Evolutionary conservation across 1,284 basidiomycete species (phyloP), one percentile per base, ranked within the genome.

Genomic region (Irpex lacteus): DNA sequence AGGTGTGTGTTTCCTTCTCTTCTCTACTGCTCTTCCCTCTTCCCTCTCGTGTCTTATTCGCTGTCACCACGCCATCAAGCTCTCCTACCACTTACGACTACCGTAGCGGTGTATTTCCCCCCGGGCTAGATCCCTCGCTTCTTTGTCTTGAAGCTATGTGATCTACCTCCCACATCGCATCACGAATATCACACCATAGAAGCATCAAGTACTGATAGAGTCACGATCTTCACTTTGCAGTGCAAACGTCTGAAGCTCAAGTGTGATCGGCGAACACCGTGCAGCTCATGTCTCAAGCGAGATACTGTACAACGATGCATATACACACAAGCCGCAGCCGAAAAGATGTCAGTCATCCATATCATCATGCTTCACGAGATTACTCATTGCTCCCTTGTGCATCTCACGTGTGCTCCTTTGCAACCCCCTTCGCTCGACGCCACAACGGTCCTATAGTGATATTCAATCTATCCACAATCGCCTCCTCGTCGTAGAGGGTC

Each of bases 161-260:
- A 15, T 44, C 40, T 9, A 44, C 8, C 8, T 44, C 8, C 11
- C 40, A 19, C 18, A 15, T 53, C 50, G 8, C 18, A 53, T 53
- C 50, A 53, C 50, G 21, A 19, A 26, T 19, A 2, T 18, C 50
- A 53, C 40, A 15, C 15, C 40, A 11, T 15, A 9, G 8, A 44
- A 44, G 15, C 40, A 44, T 44, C 40, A 44, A 15, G 15, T 44
- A 44, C 40, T 44, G 40, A 44, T 44, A 44, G 40, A 18, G 15
- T 56, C 9, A 56, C 15, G n/a, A 11, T 60, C 11, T n/a, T 50
- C 49, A 36, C 62, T 15, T 60, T 44, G 3, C 64, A 93, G 89
- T 93, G 91, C 78, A 93, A 93, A 74, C 89, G 91, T 7, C 81
- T 93, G 60, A 93, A 93, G 70, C 82, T 93, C 61, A 91, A 88